Conservation (phyloP, 345 rosid genomes). For the Lenwebbia sp. region DNA sequence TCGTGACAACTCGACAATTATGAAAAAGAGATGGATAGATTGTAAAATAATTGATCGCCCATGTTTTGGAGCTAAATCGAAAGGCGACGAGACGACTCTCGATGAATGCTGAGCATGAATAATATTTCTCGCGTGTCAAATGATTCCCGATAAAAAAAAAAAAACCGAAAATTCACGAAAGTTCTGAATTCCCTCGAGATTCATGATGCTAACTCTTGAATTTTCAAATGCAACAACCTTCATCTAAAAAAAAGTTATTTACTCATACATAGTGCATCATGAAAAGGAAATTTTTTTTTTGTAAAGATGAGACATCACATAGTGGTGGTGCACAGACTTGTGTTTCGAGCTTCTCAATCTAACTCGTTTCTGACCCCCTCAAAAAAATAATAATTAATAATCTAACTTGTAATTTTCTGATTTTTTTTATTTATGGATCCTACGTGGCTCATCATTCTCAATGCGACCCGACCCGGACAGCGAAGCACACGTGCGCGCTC, state of each 20-base stretch:
- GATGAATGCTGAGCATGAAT: neutral
- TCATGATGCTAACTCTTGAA: neutral
- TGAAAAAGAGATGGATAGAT: no score
- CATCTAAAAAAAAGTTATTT: neutral
- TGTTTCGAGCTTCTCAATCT: neutral
- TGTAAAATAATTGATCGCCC: neutral
- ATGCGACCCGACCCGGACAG: constrained; percentile 26
- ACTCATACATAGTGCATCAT: neutral
- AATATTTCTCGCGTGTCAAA: neutral
- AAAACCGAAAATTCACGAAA: neutral
- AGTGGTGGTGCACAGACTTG: neutral
- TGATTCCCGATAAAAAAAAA: neutral
- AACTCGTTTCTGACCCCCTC: no score
- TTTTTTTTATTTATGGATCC: constrained; percentile 8
- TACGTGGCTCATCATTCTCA: constrained; percentile 35
- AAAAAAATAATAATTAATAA: neutral
- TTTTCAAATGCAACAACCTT: neutral
- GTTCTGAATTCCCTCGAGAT: neutral
- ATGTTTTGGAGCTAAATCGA: neutral
- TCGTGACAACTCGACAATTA: neutral
- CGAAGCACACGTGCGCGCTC: constrained; percentile 51
- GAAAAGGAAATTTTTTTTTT: no score
- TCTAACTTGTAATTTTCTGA: neutral
- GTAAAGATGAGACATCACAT: neutral
- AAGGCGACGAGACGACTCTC: no score